A percentile compares a stretch with the other conserved stretches of the same genome.
Conservation (phyloP, 257 asterid species). For the Solanum neorickii region DNA sequence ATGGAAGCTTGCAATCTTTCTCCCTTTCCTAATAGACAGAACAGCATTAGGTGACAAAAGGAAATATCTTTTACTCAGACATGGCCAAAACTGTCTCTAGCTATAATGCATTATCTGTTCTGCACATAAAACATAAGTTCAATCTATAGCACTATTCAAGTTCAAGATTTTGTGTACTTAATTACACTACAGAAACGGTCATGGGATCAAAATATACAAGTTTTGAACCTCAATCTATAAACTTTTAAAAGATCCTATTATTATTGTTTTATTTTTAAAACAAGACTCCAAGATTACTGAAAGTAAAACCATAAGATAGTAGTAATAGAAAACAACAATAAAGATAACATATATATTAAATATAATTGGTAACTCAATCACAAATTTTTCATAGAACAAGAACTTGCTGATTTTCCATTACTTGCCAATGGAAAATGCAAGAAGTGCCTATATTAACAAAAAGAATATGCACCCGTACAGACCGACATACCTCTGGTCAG, state of each 20-base stretch:
- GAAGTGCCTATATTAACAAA: neutral
- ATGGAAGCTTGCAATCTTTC: neutral
- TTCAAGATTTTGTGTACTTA: neutral
- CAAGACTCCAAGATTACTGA: neutral
- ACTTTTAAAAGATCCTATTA: neutral
- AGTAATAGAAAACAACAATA: neutral
- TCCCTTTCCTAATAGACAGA: neutral
- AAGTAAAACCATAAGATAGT: neutral
- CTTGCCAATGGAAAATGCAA: neutral
- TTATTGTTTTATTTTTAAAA: neutral
- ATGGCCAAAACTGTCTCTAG: neutral
- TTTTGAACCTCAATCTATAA: neutral
- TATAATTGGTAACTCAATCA: neutral
- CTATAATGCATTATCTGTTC: neutral
- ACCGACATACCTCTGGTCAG: constrained; percentile 41
- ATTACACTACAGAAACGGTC: neutral
- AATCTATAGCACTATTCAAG: neutral
- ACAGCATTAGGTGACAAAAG: neutral
- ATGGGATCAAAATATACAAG: neutral
- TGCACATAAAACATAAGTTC: neutral
- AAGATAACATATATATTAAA: neutral
- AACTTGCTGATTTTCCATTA: neutral
- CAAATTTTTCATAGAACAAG: neutral
- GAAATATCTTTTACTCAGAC: neutral
- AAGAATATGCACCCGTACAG: neutral